These are phyloP conservation scores for Suillus cothurnatus DNA, from an alignment of 768 basidiomycete species.

Conservation along the genomic window DNA sequence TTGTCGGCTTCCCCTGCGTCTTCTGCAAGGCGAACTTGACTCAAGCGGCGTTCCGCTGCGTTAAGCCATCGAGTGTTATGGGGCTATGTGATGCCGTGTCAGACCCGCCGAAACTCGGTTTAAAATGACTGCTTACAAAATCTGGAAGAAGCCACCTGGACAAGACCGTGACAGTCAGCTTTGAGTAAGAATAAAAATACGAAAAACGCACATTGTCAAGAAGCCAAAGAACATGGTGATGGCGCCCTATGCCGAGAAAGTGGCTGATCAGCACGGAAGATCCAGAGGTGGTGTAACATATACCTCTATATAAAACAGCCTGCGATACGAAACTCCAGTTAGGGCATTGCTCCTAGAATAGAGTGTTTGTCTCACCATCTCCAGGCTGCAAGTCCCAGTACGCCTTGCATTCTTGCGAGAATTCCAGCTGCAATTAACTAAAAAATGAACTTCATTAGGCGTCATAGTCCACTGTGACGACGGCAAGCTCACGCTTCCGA, in stretches of 20 bases:
- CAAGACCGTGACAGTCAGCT: not conserved
- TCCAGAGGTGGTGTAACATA: not conserved
- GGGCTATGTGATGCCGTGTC: constrained; percentile 39
- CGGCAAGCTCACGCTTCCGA: constrained; percentile 54
- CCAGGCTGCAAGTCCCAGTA: constrained; percentile 69
- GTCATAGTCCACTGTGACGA: not conserved
- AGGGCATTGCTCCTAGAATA: not conserved
- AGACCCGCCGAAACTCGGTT: not conserved
- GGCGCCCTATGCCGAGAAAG: constrained; percentile 46
- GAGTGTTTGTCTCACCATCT: constrained; percentile 50
- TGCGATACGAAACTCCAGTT: constrained; percentile 20
- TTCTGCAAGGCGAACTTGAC: constrained; percentile 68
- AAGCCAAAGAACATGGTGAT: constrained; percentile 65
- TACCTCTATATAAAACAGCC: constrained; percentile 76
- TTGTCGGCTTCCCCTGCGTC: constrained; percentile 69
- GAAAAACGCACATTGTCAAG: constrained; percentile 44
- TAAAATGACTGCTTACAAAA: constrained; percentile 43
- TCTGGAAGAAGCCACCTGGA: constrained; percentile 60
- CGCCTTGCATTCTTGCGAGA: constrained; percentile 67
- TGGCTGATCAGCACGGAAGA: not conserved
- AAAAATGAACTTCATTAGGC: not conserved
- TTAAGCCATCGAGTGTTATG: constrained; percentile 65
- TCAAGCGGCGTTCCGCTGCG: constrained; percentile 53
- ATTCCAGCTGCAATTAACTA: constrained; percentile 78
- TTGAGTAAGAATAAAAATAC: not conserved